Base-by-base conservation (phyloP, 805 yeast species). In the Zygoascus biomembranicola region DNA sequence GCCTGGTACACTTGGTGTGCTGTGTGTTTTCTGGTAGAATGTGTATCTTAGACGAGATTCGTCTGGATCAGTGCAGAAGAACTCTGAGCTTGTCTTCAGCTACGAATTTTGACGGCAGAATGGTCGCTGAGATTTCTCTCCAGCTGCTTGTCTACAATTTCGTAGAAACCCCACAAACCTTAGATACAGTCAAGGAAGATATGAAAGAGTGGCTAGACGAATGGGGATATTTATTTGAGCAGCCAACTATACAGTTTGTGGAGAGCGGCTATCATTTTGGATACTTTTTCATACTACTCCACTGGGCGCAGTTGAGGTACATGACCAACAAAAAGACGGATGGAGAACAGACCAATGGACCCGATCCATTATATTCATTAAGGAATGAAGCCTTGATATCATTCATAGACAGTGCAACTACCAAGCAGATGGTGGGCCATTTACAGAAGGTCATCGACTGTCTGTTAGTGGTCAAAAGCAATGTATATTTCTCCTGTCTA, bases 41-140 rank as follows among this genome's bases (percentile, higher is more conserved):
- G 79, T 77, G 84, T 65, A 67, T 82, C 26, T 66, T 85, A 8
- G 88, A 84, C 62, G 82, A 77, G 55, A 70, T 77, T 23, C 70
- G 88, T 42, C 65, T 84, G 45, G 80, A 79, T 54, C 77, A 79
- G 55, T 81, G 87, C 56, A 73, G 81, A 9, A 74, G 79, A 19
- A 77, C 84, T 1, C 68, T 83, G 49, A 79, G 81, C 42, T 66
- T 80, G 41, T 73, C 82, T 4, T 72, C 78, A 37, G 79, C 90
- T 1, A 84, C 90, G 5, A 84, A 85, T 62, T 87, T 86, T 64
- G 95, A 87, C 63, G 88, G 87, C n/a, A 69, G 94, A 55, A 84
- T 87, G 80, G 83, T 85, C 8, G 83, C 89, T 43, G 95, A 87
- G 66, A 80, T 85, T 50, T 77, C 82, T 18, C 73, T 85, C 10